Evolutionary conservation across 2,329 filamentous ascomycete species (phyloP), one percentile per base, ranked within the genome.

Genomic region (Rutstroemia sp.): DNA sequence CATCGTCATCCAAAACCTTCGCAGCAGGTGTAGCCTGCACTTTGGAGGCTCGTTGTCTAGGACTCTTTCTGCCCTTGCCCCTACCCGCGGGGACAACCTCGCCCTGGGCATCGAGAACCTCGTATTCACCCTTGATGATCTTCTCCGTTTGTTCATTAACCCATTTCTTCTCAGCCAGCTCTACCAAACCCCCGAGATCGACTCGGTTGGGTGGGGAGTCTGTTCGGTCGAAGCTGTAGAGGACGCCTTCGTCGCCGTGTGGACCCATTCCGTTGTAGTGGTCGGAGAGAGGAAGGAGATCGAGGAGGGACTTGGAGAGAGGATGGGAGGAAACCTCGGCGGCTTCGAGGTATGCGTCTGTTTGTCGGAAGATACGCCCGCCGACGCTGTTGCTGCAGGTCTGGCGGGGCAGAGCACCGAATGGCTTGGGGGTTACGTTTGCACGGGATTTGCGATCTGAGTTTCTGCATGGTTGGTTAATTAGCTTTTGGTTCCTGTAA

Each of bases 91-190:
- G 56, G 16, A 62, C 61, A 8, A 56, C 63, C 62, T 70, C 67
- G 4, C 69, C 69, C 4, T 65, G 56, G n/a, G 57, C 59, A 58
- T 71, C 69, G 27, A 71, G 49, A 18, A 71, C 65, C 59, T 70
- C 69, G 47, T 69, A 71, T 50, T 71, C 69, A 7, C 61, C 64
- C 46, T 61, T 62, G 8, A 71, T 58, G 38, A 71, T 66, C 55
- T 62, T 63, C 23, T 71, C 69, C 2, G 66, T 70, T 55, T 69
- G 65, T 53, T 67, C 63, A 37, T 51, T 64, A 21, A 57, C 57
- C 63, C 64, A 70, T 52, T 64, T 66, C 61, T 65, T 53, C 59
- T 71, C 69, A 1, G 69, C 69, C 4, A 62, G 49, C 21, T 71
- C 69, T 12, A 71, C 63, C 14, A 71, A 53, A 3, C 61, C 59